Evolutionary conservation across 139 green algal genomes (phyloP).

Genomic region (Auxenochlorella pyrenoidosa): DNA sequence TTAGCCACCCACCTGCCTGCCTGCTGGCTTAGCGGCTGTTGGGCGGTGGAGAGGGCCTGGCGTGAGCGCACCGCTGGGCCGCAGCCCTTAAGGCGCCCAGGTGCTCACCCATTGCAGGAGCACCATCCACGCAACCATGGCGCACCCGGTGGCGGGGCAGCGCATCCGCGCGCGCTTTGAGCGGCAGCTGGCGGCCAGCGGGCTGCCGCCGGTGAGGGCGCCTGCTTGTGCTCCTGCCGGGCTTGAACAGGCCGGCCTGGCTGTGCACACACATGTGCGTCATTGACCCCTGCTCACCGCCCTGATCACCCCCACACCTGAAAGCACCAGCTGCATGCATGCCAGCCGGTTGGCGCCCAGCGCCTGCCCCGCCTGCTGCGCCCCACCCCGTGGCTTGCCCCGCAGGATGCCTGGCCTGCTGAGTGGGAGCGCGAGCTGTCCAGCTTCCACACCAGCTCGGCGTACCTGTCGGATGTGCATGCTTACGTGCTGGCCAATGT

Average conservation of each 20-base stretch:
- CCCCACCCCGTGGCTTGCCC: too few relatives aligned
- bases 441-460: neutral
- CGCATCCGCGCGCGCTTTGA: conserved; percentile 23
- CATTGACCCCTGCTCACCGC: too few relatives aligned
- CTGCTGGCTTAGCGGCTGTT: neutral
- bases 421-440: conserved; percentile 37
- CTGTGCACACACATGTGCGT: neutral
- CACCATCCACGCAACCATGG: conserved; percentile 23
- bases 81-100: neutral
- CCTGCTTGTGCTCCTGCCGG: too few relatives aligned
- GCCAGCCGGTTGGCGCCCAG: too few relatives aligned
- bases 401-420: neutral
- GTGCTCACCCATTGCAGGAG: neutral
- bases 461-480: conserved; percentile 24
- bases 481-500: conserved; percentile 38
- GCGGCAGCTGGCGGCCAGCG: conserved; percentile 24
- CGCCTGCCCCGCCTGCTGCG: too few relatives aligned
- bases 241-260: neutral
- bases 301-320: too few relatives aligned
- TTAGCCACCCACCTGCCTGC: too few relatives aligned
- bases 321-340: too few relatives aligned
- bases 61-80: too few relatives aligned
- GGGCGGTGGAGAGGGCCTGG: too few relatives aligned
- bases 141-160: conserved; percentile 10
- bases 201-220: neutral